Percentiles rank a stretch among this genome's conserved stretches.
Evolutionary conservation across 148 eudicot species (phyloP).

Genomic region (Silene uniflora): DNA sequence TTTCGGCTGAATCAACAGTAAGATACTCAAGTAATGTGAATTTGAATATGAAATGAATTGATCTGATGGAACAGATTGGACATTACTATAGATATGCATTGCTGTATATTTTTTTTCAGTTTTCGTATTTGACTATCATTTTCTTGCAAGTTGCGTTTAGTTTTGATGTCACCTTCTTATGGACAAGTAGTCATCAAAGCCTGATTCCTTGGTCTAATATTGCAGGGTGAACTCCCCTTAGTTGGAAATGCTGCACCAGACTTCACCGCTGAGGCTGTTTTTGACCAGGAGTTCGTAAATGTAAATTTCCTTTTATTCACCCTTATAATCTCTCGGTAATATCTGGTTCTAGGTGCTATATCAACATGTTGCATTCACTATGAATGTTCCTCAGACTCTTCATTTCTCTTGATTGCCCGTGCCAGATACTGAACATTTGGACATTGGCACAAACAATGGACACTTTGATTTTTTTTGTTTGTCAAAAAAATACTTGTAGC

Average conservation of each 20-base stretch:
- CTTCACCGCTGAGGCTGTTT: slow-evolving; percentile 96
- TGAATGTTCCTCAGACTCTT: not conserved
- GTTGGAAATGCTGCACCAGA: slow-evolving; percentile 92
- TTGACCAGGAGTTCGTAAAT: slow-evolving; percentile 91
- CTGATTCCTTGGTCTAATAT: not conserved
- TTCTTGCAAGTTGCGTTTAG: not conserved
- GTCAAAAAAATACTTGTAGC: not conserved
- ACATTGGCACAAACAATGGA: not conserved
- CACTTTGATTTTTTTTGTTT: not conserved
- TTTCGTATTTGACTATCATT: not conserved
- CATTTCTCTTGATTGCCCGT: not conserved
- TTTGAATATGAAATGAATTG: not conserved
- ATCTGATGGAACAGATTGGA: not conserved
- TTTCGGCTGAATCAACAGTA: not conserved
- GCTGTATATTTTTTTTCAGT: not conserved
- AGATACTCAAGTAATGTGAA: not conserved
- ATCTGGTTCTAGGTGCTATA: not conserved
- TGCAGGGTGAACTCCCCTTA: slow-evolving; percentile 65
- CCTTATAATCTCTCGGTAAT: not conserved
- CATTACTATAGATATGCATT: not conserved
- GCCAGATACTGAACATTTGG: not conserved
- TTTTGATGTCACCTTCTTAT: not conserved
- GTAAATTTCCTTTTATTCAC: slow-evolving; percentile 28
- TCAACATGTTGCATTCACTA: not conserved
- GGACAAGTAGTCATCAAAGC: not conserved